Conservation (phyloP, 78 protist genomes). For the Dictyostelium firmibasis region DNA sequence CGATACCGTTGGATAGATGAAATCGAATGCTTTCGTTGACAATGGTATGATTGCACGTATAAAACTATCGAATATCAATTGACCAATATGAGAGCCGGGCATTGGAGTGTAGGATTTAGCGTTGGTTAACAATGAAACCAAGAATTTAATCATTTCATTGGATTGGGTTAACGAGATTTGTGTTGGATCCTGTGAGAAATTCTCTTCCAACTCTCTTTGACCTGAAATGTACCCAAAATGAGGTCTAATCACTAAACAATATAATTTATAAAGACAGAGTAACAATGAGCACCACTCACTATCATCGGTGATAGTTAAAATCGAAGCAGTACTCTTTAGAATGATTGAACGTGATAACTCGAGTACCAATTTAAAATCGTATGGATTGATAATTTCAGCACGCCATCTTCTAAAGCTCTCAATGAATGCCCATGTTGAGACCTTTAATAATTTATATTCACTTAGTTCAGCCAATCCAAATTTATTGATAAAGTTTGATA, state of each 20-base stretch:
- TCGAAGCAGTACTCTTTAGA: slow-evolving; percentile 39
- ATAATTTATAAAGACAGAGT: slow-evolving; percentile 59
- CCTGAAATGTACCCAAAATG: slow-evolving; percentile 72
- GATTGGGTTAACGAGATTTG: slow-evolving; percentile 68
- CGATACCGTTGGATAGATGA: slow-evolving; percentile 52
- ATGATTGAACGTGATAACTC: slow-evolving; percentile 61
- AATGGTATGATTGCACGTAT: slow-evolving; percentile 51
- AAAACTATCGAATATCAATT: slow-evolving; percentile 58
- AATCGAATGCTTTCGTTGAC: slow-evolving; percentile 39
- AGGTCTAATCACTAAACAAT: slow-evolving; percentile 67
- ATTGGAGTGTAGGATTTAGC: slow-evolving; percentile 1
- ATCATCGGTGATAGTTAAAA: slow-evolving; percentile 62
- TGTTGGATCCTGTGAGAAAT: slow-evolving; percentile 75
- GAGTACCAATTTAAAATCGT: slow-evolving; percentile 52
- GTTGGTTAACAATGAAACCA: slow-evolving; percentile 26
- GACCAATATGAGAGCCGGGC: slow-evolving; percentile 63
- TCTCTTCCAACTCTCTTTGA: slow-evolving; percentile 73
- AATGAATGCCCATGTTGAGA: slow-evolving; percentile 60
- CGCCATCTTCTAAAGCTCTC: slow-evolving; percentile 68
- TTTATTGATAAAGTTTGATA: slow-evolving; percentile 49
- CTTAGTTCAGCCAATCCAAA: neutral
- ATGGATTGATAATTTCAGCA: slow-evolving; percentile 65
- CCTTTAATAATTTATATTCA: slow-evolving; percentile 6
- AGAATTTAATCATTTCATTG: slow-evolving; percentile 68
- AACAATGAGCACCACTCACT: slow-evolving; percentile 58